A percentile compares a stretch with the other conserved stretches of the same genome.
Conservation (phyloP, 352 stramenopile genomes). For the Pythium scleroteichum region DNA sequence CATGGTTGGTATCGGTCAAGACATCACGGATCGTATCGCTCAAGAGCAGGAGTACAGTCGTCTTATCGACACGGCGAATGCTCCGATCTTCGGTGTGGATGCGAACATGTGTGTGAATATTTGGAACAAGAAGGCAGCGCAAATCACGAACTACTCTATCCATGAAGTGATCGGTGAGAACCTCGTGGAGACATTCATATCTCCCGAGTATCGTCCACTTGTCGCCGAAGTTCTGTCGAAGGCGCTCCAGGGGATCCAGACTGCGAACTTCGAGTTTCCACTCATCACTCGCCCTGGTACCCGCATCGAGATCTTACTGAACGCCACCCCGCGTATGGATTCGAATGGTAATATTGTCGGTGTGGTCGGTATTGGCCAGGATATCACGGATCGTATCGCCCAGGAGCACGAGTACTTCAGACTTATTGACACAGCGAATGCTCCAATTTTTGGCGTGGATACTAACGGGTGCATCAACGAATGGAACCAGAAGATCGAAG, state of each 20-base stretch:
- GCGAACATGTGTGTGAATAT: constrained; percentile 57
- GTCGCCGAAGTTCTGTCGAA: constrained; percentile 31
- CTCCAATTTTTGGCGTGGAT: constrained; percentile 86
- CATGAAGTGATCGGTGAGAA: constrained; percentile 37
- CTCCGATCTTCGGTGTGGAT: constrained; percentile 68
- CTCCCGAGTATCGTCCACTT: constrained; percentile 33
- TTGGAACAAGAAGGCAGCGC: constrained; percentile 51
- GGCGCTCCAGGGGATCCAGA: constrained; percentile 52
- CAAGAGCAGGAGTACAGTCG: constrained; percentile 63
- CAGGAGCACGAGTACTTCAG: constrained; percentile 80
- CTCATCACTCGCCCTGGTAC: constrained; percentile 45
- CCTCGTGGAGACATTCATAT: constrained; percentile 54
- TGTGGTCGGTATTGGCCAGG: constrained; percentile 48
- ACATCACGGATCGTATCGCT: constrained; percentile 50
- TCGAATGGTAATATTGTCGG: constrained; percentile 31
- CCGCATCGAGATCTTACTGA: constrained; percentile 29
- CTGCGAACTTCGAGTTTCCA: constrained; percentile 83
- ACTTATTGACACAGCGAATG: constrained; percentile 87
- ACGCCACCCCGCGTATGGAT: constrained; percentile 27
- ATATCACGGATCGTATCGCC: constrained; percentile 39
- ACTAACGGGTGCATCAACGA: constrained; percentile 79
- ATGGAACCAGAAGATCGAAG: constrained; percentile 85
- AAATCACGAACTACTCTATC: constrained; percentile 52
- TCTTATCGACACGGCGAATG: constrained; percentile 58
- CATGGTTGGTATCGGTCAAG: constrained; percentile 65